Evolutionary conservation across 2,329 filamentous ascomycete species (phyloP).

Genomic region (Ophiocordyceps sinensis): DNA sequence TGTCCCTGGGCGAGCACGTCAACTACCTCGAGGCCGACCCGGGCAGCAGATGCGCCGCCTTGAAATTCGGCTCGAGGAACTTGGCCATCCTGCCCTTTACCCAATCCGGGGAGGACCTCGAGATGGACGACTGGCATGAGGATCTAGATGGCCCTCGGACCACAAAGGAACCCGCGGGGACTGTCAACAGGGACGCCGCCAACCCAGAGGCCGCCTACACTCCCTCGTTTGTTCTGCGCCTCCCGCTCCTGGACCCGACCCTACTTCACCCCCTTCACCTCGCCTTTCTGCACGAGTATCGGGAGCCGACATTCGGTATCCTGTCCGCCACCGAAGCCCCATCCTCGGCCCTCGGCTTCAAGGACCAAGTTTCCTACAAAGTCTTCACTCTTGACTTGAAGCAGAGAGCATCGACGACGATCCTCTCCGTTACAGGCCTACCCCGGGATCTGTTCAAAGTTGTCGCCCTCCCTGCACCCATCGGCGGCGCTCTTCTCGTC

Average conservation of each 20-base stretch:
- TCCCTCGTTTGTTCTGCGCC: conserved; percentile 81
- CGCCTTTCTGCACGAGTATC: conserved; percentile 89
- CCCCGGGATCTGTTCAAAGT: conserved; percentile 80
- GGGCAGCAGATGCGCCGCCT: conserved; percentile 79
- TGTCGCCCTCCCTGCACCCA: conserved; percentile 67
- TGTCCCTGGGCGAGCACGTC: conserved; percentile 58
- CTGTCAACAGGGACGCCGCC: conserved; percentile 20
- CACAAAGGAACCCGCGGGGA: conserved; percentile 25
- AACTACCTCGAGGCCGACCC: conserved; percentile 83
- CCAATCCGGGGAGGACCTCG: conserved; percentile 72
- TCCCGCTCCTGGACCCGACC: conserved; percentile 76
- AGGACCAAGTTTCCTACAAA: conserved; percentile 77
- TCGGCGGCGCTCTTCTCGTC: conserved; percentile 77
- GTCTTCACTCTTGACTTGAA: conserved; percentile 93
- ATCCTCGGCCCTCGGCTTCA: conserved; percentile 67
- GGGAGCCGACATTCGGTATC: conserved; percentile 93
- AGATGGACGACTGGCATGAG: conserved; percentile 83
- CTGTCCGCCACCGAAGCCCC: conserved; percentile 63
- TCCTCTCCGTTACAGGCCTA: conserved; percentile 71
- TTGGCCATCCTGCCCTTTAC: conserved; percentile 90
- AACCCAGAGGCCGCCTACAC: conserved; percentile 56
- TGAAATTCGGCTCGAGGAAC: conserved; percentile 81
- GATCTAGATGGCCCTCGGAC: conserved; percentile 58
- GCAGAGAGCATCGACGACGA: conserved; percentile 82
- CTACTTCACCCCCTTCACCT: conserved; percentile 83